Percentiles rank a stretch among this genome's conserved stretches.
These are phyloP conservation scores for Nothophytophthora sp. DNA, from an alignment of 352 stramenopile species.

Conservation along the genomic window DNA sequence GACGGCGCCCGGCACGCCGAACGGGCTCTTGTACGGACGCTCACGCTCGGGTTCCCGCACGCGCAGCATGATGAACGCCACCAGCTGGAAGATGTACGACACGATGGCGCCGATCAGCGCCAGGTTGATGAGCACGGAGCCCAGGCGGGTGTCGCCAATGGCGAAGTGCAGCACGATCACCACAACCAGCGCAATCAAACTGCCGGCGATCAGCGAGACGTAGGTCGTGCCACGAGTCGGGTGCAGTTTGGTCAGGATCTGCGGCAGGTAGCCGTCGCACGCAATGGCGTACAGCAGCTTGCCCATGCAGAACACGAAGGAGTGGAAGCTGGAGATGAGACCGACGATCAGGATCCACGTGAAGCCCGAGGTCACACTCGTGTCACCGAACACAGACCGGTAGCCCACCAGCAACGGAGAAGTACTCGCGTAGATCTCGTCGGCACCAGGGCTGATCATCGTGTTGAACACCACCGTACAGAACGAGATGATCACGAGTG, in stretches of 20 bases:
- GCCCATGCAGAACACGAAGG: constrained; percentile 80
- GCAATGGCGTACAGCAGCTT: constrained; percentile 67
- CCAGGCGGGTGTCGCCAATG: constrained; percentile 58
- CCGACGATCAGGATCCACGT: constrained; percentile 70
- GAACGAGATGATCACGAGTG: constrained; percentile 53
- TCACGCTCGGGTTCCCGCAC: constrained; percentile 48
- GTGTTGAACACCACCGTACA: constrained; percentile 69
- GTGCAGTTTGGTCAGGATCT: constrained; percentile 47
- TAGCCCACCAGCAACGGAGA: constrained; percentile 64
- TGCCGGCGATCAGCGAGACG: constrained; percentile 54
- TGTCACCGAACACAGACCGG: constrained; percentile 70
- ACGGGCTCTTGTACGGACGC: constrained; percentile 55
- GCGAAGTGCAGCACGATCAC: constrained; percentile 56
- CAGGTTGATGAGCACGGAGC: constrained; percentile 71
- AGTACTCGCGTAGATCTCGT: constrained; percentile 39
- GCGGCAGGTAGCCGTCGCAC: constrained; percentile 59
- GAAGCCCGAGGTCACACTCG: constrained; percentile 62
- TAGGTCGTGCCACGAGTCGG: constrained; percentile 53
- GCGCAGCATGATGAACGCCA: constrained; percentile 58
- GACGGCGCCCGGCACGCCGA: constrained; percentile 49
- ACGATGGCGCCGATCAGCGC: constrained; percentile 64
- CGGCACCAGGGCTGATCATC: constrained; percentile 54
- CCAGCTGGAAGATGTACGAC: constrained; percentile 60
- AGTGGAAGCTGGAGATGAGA: constrained; percentile 70
- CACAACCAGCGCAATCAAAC: constrained; percentile 37